Base-by-base conservation (phyloP, 495 filamentous ascomycete species). In the Neurospora hispaniola region DNA sequence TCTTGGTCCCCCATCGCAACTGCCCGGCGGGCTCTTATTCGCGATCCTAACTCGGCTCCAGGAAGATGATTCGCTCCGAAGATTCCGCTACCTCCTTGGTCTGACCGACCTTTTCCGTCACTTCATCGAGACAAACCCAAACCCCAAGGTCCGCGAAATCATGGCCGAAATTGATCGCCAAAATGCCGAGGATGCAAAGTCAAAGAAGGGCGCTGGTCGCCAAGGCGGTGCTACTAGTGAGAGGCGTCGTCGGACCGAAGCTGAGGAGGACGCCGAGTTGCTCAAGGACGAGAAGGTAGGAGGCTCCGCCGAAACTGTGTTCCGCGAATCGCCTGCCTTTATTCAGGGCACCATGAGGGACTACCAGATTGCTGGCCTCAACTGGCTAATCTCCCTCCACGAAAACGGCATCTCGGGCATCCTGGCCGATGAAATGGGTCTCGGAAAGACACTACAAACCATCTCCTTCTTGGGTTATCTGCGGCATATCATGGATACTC, bases 371-470 rank as follows among this genome's bases (percentile, higher is more conserved):
- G 91, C 92, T 16, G 96, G 96, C 71, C 80, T 99, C 74, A 99
- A 99, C 78, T 99, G 96, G 96, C 89, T 99, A n/a, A 93, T 98
- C 73, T 97, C 94, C 3, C 87, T 99, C 12, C 96, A 99, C 78
- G 96, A 98, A 82, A 99, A 99, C 78, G 96, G 96, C 82, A 99
- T 99, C 76, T 98, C 95, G 35, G 96, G 96, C 71, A 99, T 99
- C 73, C 83, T 99, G 72, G 96, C 96, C 71, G 96, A 99, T 80
- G 96, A 99, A 82, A 98, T 98, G 94, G 94, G 94, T 78, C 82
- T 98, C 39, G 94, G 94, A 69, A 98, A 98, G 84, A 98, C 94
- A 2, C 81, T 98, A 69, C 94, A 98, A 83, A 98, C 94, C 0
- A 89, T 89, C 70, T 83, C 87, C n/a, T 98, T 98, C 83, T 83